These are phyloP conservation scores for Neoscytalidium dimidiatum DNA, from an alignment of 2,329 filamentous ascomycete species.

Conservation along the genomic window DNA sequence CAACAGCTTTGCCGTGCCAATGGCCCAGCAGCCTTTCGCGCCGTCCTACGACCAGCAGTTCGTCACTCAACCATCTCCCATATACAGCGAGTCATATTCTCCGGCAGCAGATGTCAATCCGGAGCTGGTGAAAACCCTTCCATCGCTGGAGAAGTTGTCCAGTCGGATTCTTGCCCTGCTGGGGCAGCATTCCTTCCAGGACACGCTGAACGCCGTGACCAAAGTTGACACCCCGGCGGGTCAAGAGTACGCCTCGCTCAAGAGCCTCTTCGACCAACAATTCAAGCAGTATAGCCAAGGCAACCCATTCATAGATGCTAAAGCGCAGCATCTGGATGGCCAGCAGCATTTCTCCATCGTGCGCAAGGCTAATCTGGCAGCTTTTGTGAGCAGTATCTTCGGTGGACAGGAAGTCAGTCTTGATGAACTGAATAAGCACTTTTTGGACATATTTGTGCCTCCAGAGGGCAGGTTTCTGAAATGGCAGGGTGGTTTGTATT, in stretches of 20 bases:
- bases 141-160: constrained; percentile 44
- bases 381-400: constrained; percentile 65
- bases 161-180: constrained; percentile 61
- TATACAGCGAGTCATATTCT: constrained; percentile 16
- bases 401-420: constrained; percentile 66
- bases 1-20: background rate
- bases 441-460: constrained; percentile 65
- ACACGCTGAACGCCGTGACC: constrained; percentile 59
- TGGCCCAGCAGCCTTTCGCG: constrained; percentile 10
- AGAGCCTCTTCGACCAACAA: constrained; percentile 62
- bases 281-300: constrained; percentile 61
- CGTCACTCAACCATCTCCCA: constrained; percentile 6
- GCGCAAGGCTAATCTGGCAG: constrained; percentile 65
- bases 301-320: constrained; percentile 57
- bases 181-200: constrained; percentile 57
- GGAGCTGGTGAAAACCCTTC: constrained; percentile 4
- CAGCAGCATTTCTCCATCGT: constrained; percentile 35
- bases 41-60: constrained; percentile 14
- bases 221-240: constrained; percentile 57
- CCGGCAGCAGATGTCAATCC: background rate
- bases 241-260: constrained; percentile 63
- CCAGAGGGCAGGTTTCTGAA: constrained; percentile 60
- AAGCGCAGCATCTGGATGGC: constrained; percentile 60
- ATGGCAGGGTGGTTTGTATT: constrained; percentile 61
- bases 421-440: constrained; percentile 63